Base-by-base conservation (phyloP, 164 flowering plant species). In the Akebia trifoliata region DNA sequence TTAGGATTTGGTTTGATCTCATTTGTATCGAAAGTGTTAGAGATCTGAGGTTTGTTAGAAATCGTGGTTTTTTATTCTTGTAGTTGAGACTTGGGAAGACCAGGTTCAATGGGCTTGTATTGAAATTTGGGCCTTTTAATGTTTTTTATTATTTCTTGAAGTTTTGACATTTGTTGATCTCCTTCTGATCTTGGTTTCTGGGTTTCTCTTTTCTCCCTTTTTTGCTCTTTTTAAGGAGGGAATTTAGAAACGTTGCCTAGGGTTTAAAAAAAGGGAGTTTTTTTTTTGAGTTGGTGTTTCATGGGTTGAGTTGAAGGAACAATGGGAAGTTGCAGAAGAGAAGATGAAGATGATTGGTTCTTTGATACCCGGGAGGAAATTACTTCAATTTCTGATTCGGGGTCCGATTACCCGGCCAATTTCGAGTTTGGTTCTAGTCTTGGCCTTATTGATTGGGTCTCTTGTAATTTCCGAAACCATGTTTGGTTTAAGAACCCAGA, bases 91-190 rank as follows among this genome's bases (percentile, higher is more conserved):
- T 37, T 29, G 59, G 51, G 36, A 51, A 34, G 84, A 63, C 73
- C 65, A 79, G 83, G 79, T 82, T 79, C 83, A 82, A 50, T 77
- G 87, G 66, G 74, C 69, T 45, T 66, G 73, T 80, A 72, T 83
- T 74, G 87, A 78, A 87, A 85, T 83, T 84, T 72, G 79, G 78
- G 82, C 72, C 75, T 72, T 73, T 70, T 70, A 59, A 47, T 64
- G 62, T 63, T 53, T 30, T 52, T 36, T 32, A 51, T 60, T 67
- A 8, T 24, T 59, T 35, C 37, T 47, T 32, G 18, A 17, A 24
- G 32, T 49, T 57, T 51, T 44, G 3, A 26, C 6, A 52, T 26
- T 40, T 24, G 42, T 25, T 39, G 40, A 9, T 30, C 25, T 59
- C n/a, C n/a, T 8, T 32, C 30, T 51, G 10, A 28, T 31, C 32